phyloP scores from a whole-genome alignment of 495 filamentous ascomycete species.

The Parathielavia hyrcaniae region DNA sequence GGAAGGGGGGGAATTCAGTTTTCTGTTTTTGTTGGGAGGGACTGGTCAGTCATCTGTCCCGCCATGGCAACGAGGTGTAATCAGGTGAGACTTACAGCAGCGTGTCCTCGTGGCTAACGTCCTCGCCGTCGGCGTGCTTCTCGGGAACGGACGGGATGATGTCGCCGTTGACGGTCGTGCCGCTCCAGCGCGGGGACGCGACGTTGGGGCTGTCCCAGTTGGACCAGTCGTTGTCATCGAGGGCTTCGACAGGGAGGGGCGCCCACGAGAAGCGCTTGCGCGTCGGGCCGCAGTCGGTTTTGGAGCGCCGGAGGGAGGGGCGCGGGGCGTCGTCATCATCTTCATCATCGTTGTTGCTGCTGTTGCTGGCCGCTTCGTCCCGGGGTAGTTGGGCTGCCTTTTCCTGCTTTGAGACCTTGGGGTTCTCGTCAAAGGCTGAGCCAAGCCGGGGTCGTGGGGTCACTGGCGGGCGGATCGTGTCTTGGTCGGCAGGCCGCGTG shows the following conservation, averaged over 20 bases:
- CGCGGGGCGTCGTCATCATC: constrained; percentile 10
- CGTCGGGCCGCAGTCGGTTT: constrained; percentile 24
- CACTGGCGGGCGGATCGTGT: constrained; percentile 35
- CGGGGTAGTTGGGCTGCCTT: background rate
- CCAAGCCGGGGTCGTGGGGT: constrained; percentile 19
- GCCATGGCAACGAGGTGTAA: too few species aligned
- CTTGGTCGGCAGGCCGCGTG: constrained; percentile 37
- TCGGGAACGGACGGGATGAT: constrained; percentile 37
- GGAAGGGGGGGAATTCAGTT: constrained; percentile 12
- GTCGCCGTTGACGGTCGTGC: constrained; percentile 44
- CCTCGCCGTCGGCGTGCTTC: constrained; percentile 34
- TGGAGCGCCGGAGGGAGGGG: constrained; percentile 24
- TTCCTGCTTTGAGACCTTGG: constrained; percentile 1
- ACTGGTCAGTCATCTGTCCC: too few species aligned
- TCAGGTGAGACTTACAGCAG: constrained; percentile 38
- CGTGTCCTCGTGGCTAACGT: constrained; percentile 23
- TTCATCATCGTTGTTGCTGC: background rate
- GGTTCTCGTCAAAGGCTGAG: constrained; percentile 25
- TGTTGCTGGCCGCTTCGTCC: background rate
- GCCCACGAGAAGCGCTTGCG: constrained; percentile 46
- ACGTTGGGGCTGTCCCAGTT: constrained; percentile 60
- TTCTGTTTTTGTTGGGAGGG: constrained; percentile 15
- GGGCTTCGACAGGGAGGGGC: constrained; percentile 43
- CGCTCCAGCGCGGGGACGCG: constrained; percentile 45
- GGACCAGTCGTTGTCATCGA: constrained; percentile 66